These are phyloP conservation scores for Dimargaris verticillata DNA, from an alignment of 192 early-diverging fungal genomes.

Conservation along the genomic window DNA sequence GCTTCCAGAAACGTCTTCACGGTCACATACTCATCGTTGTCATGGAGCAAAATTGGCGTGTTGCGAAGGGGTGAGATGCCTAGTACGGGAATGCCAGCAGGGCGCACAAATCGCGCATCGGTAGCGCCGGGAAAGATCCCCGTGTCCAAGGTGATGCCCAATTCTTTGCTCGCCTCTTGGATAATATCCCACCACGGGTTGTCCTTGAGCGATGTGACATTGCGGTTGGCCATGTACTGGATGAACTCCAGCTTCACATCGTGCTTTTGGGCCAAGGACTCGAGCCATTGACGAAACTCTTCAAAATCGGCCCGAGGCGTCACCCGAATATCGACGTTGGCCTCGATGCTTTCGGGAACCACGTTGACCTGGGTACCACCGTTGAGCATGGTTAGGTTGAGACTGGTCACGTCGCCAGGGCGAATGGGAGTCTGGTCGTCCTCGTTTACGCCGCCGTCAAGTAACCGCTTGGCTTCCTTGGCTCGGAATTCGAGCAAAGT, in stretches of 20 bases:
- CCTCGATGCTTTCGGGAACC: slow-evolving; percentile 49
- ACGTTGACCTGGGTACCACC: slow-evolving; percentile 66
- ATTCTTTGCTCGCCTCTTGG: slow-evolving; percentile 31
- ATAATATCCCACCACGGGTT: slow-evolving; percentile 58
- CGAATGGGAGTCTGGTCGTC: slow-evolving; percentile 31
- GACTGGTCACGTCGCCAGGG: slow-evolving; percentile 65
- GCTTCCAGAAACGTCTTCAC: slow-evolving; percentile 56
- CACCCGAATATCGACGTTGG: slow-evolving; percentile 62
- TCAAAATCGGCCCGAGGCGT: slow-evolving; percentile 46
- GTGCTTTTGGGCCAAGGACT: slow-evolving; percentile 19
- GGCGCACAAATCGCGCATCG: slow-evolving; percentile 62
- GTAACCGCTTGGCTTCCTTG: slow-evolving; percentile 33
- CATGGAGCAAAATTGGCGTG: slow-evolving; percentile 63
- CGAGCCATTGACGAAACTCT: slow-evolving; percentile 31
- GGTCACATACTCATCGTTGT: slow-evolving; percentile 73
- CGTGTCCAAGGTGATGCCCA: slow-evolving; percentile 34
- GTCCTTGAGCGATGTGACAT: slow-evolving; percentile 31
- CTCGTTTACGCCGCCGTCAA: slow-evolving; percentile 31
- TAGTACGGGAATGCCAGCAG: slow-evolving; percentile 56
- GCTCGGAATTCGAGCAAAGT: slow-evolving; percentile 51
- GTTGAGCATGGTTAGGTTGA: slow-evolving; percentile 62
- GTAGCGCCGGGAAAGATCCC: slow-evolving; percentile 79
- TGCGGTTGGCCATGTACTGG: slow-evolving; percentile 36
- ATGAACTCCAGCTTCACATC: slow-evolving; percentile 44
- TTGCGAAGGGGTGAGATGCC: slow-evolving; percentile 72